phyloP scores from a whole-genome alignment of 257 asterid species.

The Avicennia marina region DNA sequence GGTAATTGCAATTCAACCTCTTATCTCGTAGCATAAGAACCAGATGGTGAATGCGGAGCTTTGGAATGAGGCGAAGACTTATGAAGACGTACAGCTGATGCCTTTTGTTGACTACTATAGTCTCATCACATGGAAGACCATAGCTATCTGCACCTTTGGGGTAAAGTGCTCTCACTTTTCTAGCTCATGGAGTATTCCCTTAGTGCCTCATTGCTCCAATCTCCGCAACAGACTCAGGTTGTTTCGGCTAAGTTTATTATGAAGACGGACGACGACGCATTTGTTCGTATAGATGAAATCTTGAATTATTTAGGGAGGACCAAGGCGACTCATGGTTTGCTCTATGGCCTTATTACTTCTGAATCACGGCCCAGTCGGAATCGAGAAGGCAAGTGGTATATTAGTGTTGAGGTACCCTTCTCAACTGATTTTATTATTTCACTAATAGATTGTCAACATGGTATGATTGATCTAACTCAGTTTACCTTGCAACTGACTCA shows the following conservation, averaged over 20 bases:
- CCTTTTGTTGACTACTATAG: slow-evolving; percentile 93
- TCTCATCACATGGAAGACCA: slow-evolving; percentile 89
- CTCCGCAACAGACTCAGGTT: slow-evolving; percentile 73
- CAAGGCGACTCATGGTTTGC: slow-evolving; percentile 60
- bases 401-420: slow-evolving; percentile 74
- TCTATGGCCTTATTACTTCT: slow-evolving; percentile 81
- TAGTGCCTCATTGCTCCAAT: slow-evolving; percentile 36
- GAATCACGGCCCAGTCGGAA: slow-evolving; percentile 80
- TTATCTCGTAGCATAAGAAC: slow-evolving; percentile 81
- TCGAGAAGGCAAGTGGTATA: slow-evolving; percentile 92
- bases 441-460: too few species aligned
- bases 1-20: neutral
- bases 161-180: slow-evolving; percentile 39
- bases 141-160: slow-evolving; percentile 91
- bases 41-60: slow-evolving; percentile 95
- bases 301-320: slow-evolving; percentile 50
- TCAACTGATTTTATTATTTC: neutral
- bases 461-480: too few species aligned
- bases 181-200: neutral
- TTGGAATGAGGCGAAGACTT: slow-evolving; percentile 90
- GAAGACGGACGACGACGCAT: slow-evolving; percentile 99
- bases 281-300: slow-evolving; percentile 92
- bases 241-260: slow-evolving; percentile 76
- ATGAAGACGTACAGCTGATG: slow-evolving; percentile 87
- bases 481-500: too few species aligned